These are phyloP conservation scores for Trichoderma sp. DNA, from an alignment of 2,329 filamentous ascomycete genomes.

Conservation along the genomic window DNA sequence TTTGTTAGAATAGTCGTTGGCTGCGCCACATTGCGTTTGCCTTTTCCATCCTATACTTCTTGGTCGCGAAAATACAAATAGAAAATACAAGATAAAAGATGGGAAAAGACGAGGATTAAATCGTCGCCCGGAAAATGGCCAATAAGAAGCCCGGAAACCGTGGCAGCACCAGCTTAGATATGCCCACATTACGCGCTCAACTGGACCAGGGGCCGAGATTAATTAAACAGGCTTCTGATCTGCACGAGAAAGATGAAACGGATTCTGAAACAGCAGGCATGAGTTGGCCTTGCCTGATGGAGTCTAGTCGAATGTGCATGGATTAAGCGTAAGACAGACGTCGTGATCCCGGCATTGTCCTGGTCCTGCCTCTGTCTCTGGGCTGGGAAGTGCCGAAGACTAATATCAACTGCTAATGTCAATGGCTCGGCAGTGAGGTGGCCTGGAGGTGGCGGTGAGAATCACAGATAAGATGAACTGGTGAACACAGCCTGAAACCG, in stretches of 20 bases:
- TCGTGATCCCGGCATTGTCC: neutral
- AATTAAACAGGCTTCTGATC: constrained; percentile 7
- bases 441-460: neutral
- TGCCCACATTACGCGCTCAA: neutral
- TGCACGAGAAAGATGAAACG: constrained; percentile 9
- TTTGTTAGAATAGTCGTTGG: neutral
- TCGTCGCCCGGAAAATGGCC: neutral
- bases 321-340: neutral
- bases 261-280: constrained; percentile 14
- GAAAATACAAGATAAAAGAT: neutral
- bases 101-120: neutral
- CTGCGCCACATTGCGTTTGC: neutral
- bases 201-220: neutral
- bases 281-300: neutral
- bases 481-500: neutral
- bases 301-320: neutral
- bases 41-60: neutral
- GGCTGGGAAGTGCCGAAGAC: neutral
- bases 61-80: neutral
- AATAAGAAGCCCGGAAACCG: neutral
- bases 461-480: neutral
- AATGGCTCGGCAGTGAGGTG: neutral
- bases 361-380: neutral
- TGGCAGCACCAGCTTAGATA: neutral
- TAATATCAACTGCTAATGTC: neutral